Conservation (phyloP, 306 rosid species). For the Prosopis cineraria region DNA sequence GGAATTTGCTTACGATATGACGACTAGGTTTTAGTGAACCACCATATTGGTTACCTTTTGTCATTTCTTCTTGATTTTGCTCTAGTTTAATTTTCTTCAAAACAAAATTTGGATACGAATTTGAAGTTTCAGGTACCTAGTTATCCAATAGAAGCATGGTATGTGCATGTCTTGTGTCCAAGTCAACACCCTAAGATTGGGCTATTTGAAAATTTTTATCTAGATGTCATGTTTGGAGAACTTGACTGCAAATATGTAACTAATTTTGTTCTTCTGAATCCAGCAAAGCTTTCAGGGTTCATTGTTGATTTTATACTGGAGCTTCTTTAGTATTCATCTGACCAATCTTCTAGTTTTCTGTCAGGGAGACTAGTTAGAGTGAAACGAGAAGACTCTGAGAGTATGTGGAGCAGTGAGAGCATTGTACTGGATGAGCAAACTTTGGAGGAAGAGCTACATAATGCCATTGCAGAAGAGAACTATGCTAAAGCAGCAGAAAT, state of each 20-base stretch:
- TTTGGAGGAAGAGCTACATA: constrained; percentile 65
- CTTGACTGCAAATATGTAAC: background rate
- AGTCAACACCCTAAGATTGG: background rate
- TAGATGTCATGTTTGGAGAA: background rate
- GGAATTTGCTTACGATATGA: constrained; percentile 12
- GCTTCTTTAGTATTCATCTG: constrained; percentile 38
- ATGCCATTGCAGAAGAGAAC: constrained; percentile 83
- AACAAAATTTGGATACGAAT: background rate
- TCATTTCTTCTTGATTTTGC: constrained; percentile 25
- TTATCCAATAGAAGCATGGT: background rate
- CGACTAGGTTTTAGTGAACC: background rate
- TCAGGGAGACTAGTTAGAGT: constrained; percentile 44
- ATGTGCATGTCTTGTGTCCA: background rate
- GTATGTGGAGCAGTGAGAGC: constrained; percentile 51
- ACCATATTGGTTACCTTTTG: background rate
- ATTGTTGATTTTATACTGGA: background rate
- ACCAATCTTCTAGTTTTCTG: constrained; percentile 35
- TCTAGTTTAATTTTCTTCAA: background rate
- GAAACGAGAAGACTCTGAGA: constrained; percentile 62
- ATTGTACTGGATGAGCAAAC: constrained; percentile 56
- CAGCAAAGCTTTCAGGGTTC: constrained; percentile 11
- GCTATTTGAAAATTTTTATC: background rate
- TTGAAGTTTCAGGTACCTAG: background rate
- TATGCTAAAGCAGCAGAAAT: constrained; percentile 81
- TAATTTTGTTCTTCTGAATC: constrained; percentile 1